Evolutionary conservation across 768 basidiomycete species (phyloP), one percentile per base, ranked within the genome.

Genomic region (Rhizopogon rudus): DNA sequence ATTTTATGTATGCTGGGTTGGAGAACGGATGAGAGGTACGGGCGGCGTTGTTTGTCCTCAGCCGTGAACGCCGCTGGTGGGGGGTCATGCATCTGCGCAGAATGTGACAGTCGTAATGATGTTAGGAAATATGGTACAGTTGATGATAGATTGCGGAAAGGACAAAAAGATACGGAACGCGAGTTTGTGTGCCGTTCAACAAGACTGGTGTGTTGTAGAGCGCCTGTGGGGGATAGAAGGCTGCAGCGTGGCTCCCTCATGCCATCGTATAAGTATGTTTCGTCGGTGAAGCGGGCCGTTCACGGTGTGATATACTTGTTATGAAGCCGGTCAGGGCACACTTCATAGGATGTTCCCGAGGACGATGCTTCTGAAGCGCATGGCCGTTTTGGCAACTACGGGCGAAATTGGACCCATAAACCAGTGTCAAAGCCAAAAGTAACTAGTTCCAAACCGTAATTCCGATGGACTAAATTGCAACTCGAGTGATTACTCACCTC

Each of bases 1-100:
- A 81, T 72, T 37, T 77, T 71, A 61, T 80, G 78, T 39, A 71
- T 65, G 54, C 63, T 68, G 51, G 71, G 66, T 39, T 71, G 65
- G 53, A 76, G 74, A 61, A 72, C 67, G 53, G 72, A 73, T 64
- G 57, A 71, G 63, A 64, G 72, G 68, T 70, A 71, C 22, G 68
- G 68, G 60, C 71, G 68, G 56, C 68, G 68, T 61, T 71, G 70
- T 61, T 71, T 71, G 63, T 70, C 70, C 66, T 70, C 65, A 60
- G 68, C 55, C 52, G 68, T 71, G 70, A 71, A 70, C 59, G 71
- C 68, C 5, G 68, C 55, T 57, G 64, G 60, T 48, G 62, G 37
- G 28, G 68, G 64, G 52, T 71, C 59, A 57, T 70, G 68, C 68
- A 70, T 70, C n/a, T 46, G 62, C 31, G 56, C 44, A 54, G 28